Evolutionary conservation across 805 yeast genomes (phyloP).

Genomic region (Yarrowia sp.): DNA sequence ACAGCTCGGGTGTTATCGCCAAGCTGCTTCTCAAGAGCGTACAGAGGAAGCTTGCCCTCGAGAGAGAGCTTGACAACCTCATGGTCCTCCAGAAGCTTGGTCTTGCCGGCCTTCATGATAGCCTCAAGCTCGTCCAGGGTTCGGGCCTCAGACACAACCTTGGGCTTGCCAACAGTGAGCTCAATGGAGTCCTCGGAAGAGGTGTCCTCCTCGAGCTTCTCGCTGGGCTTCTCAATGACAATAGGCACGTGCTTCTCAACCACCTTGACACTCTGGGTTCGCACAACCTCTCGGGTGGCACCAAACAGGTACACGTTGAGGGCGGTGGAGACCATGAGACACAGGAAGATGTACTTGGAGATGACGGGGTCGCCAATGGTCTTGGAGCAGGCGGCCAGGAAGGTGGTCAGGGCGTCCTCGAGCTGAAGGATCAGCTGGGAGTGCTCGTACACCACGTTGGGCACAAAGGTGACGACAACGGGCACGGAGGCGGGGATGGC

Average conservation of each 20-base stretch:
- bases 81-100: constrained; percentile 61
- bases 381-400: constrained; percentile 55
- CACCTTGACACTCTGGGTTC: constrained; percentile 36
- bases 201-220: constrained; percentile 22
- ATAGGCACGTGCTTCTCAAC: constrained; percentile 39
- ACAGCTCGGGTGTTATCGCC: constrained; percentile 92
- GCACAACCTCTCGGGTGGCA: constrained; percentile 50
- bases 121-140: constrained; percentile 60
- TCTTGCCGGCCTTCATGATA: constrained; percentile 66
- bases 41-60: constrained; percentile 79
- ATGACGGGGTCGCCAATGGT: constrained; percentile 79
- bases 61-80: constrained; percentile 73
- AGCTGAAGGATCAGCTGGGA: constrained; percentile 46
- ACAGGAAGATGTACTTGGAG: constrained; percentile 71
- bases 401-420: constrained; percentile 57
- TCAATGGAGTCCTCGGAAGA: constrained; percentile 29
- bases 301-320: constrained; percentile 83
- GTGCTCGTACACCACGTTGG: constrained; percentile 42
- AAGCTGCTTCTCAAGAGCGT: constrained; percentile 90
- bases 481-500: constrained; percentile 30
- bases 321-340: constrained; percentile 70
- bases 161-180: constrained; percentile 26
- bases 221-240: constrained; percentile 33
- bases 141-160: constrained; percentile 27
- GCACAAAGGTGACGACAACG: constrained; percentile 41